Base-by-base conservation (phyloP, 2,329 filamentous ascomycete genomes). In the Pseudocercospora crystallina region DNA sequence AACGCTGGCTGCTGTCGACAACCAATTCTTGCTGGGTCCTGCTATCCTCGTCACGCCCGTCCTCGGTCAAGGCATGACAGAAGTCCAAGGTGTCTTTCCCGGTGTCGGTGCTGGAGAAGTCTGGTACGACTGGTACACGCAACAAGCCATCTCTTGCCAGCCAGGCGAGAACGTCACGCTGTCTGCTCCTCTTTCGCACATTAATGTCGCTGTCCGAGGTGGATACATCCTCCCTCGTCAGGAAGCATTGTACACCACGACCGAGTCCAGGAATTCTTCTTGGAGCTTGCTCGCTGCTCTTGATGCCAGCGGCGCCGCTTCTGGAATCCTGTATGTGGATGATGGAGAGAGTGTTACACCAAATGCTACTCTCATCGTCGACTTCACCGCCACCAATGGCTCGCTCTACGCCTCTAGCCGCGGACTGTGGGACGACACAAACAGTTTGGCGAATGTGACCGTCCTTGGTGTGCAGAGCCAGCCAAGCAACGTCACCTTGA, bases 111-210 rank as follows among this genome's bases (percentile, higher is more conserved):
- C 77, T 1, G 83, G 75, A 17, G 80, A 81, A 35, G 67, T 82
- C 2, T 91, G 86, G 84, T 91, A 90, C 61, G 87, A 91, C 66
- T 91, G 86, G 86, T 90, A 90, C 68, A 86, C 79, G n/a, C 80
- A 83, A 43, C 76, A 75, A 0, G 75, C 74, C 0, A 73, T 89
- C 2, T 62, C 73, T 12, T 78, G 75, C 0, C 54, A 72, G 20
- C 70, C 78, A 2, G 79, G 80, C 8, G 72, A 77, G 49, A 86
- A 86, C 63, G 77, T 76, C 10, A 83, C 81, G 3, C 81, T 86
- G 51, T 64, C 74, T 14, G 83, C 83, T 3, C 83, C 83, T 1
- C 69, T 86, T 2, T 80, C 80, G 10, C 81, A 90, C 60, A 90
- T 91, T 34, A 86, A 86, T 0, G 79, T 91, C 1, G 87, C 80